Conservation (phyloP, 164 flowering plant genomes). For the Cinnamomum chago region DNA sequence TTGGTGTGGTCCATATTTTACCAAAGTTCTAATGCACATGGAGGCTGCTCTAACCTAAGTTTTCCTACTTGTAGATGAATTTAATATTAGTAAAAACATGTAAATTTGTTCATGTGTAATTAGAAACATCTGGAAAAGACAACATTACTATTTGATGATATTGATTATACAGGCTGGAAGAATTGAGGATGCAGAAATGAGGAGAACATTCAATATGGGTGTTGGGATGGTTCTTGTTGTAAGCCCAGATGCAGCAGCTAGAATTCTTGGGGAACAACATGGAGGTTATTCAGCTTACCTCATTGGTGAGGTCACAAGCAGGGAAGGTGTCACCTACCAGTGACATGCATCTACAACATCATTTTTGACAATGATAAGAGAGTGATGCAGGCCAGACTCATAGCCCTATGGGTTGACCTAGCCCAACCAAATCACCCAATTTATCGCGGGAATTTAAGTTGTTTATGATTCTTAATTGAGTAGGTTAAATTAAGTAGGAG, state of each 20-base stretch:
- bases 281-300: constrained; percentile 26
- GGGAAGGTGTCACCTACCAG: constrained; percentile 42
- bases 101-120: not conserved
- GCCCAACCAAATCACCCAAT: no score
- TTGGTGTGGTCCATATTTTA: not conserved
- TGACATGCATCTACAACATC: not conserved
- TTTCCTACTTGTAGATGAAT: not conserved
- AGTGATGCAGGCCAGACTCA: no score
- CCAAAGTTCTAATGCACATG: not conserved
- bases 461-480: no score
- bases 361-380: no score
- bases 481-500: no score
- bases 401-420: no score
- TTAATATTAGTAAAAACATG: not conserved
- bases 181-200: constrained; percentile 81
- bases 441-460: no score
- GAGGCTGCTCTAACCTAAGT: not conserved
- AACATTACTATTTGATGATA: not conserved
- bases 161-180: constrained; percentile 51
- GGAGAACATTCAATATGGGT: constrained; percentile 86
- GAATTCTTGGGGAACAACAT: constrained; percentile 39
- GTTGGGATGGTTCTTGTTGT: constrained; percentile 85
- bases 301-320: constrained; percentile 61
- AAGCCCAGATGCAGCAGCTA: constrained; percentile 53
- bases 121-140: not conserved